Percentiles rank a stretch among this genome's conserved stretches.
Conservation (phyloP, 768 basidiomycete species). For the Boletus huronensis region DNA sequence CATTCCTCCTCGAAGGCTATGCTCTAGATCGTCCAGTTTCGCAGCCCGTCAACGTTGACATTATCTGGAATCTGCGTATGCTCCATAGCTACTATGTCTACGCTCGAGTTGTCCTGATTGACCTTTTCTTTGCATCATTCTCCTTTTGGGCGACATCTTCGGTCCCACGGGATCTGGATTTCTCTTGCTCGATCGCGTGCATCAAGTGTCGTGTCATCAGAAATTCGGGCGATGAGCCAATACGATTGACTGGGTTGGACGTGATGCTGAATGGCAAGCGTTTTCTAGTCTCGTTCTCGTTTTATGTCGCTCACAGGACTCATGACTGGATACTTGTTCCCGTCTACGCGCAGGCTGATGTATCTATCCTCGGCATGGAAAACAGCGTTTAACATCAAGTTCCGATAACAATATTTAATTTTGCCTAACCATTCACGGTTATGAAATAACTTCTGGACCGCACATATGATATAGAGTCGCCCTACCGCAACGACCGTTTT, state of each 20-base stretch:
- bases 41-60: neutral
- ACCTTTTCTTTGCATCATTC: neutral
- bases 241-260: neutral
- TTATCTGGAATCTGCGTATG: neutral
- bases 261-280: neutral
- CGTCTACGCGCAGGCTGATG: neutral
- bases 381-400: neutral
- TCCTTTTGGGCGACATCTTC: constrained; percentile 1
- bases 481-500: neutral
- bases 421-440: neutral
- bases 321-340: neutral
- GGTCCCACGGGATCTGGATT: neutral
- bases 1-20: neutral
- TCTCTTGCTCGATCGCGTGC: neutral
- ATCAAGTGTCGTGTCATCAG: neutral
- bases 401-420: neutral
- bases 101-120: neutral
- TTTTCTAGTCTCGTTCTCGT: neutral
- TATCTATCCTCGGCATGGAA: neutral
- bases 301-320: neutral
- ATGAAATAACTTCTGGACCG: neutral
- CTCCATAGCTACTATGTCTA: neutral
- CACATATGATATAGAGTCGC: too few relatives aligned
- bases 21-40: neutral
- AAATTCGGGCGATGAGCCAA: neutral